phyloP scores from a whole-genome alignment of 2,329 filamentous ascomycete genomes.

The Elsinoe fawcettii region DNA sequence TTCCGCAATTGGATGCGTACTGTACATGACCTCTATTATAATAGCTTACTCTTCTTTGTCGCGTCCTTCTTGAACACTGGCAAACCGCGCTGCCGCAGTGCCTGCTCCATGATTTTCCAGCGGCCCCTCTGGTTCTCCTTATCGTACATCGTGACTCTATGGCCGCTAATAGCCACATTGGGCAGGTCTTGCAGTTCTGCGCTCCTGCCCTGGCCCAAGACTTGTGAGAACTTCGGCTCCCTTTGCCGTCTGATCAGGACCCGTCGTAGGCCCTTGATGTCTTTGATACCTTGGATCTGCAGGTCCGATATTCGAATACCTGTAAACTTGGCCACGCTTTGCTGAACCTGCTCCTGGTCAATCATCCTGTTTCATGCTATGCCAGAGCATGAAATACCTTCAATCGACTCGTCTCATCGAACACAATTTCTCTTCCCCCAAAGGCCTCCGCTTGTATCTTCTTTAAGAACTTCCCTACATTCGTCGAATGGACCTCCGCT shows the following conservation, averaged over 20 bases:
- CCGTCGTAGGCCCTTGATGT: conserved; percentile 33
- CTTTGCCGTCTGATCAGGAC: conserved; percentile 32
- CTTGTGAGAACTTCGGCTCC: conserved; percentile 53
- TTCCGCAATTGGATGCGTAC: not conserved
- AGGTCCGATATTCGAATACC: conserved; percentile 67
- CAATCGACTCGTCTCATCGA: not conserved
- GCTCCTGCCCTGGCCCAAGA: conserved; percentile 41
- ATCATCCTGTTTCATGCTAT: not conserved
- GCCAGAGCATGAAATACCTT: not conserved
- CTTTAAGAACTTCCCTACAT: not conserved
- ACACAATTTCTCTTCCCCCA: not conserved
- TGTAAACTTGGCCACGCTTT: conserved; percentile 74
- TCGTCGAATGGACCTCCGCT: not conserved
- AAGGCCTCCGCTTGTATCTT: conserved; percentile 1
- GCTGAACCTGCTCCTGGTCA: conserved; percentile 54
- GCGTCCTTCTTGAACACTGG: conserved; percentile 35
- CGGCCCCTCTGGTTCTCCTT: conserved; percentile 64
- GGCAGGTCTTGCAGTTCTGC: conserved; percentile 44
- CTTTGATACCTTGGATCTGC: conserved; percentile 41
- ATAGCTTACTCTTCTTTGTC: not conserved
- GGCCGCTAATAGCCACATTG: conserved; percentile 62
- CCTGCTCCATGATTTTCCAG: conserved; percentile 71
- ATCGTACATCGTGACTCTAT: conserved; percentile 62
- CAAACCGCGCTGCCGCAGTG: conserved; percentile 56
- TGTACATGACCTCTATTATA: not conserved